phyloP scores from a whole-genome alignment of 2,329 filamentous ascomycete species.

The Cladophialophora yegresii region DNA sequence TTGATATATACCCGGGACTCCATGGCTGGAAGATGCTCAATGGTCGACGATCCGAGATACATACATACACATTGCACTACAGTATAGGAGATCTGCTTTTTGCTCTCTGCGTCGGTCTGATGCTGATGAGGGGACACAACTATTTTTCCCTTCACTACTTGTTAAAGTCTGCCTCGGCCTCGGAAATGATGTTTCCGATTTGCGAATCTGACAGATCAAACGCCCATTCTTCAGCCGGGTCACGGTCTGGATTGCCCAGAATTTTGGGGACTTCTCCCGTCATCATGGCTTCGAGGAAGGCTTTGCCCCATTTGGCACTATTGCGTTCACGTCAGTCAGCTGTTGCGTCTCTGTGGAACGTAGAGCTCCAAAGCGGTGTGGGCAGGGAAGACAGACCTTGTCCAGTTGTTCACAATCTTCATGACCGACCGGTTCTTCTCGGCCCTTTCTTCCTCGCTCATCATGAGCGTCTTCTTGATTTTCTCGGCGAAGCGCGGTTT shows the following conservation, averaged over 20 bases:
- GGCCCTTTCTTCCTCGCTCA: slow-evolving; percentile 49
- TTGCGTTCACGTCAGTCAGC: background rate
- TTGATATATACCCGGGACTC: background rate
- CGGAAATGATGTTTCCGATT: background rate
- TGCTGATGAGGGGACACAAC: background rate
- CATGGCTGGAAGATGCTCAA: background rate
- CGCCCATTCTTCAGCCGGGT: background rate
- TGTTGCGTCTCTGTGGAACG: background rate
- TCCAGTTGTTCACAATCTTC: slow-evolving; percentile 26
- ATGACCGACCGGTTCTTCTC: slow-evolving; percentile 14
- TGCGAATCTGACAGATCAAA: slow-evolving; percentile 6
- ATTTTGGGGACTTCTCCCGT: slow-evolving; percentile 16
- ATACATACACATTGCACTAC: background rate
- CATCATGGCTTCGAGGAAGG: slow-evolving; percentile 26
- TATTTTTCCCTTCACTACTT: background rate
- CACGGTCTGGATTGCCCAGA: slow-evolving; percentile 4
- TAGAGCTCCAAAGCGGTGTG: background rate
- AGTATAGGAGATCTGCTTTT: background rate
- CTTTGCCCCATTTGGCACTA: slow-evolving; percentile 27
- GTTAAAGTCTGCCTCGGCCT: background rate
- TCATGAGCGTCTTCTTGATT: slow-evolving; percentile 82
- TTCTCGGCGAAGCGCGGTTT: slow-evolving; percentile 86
- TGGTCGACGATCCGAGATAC: background rate
- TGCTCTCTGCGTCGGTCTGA: background rate
- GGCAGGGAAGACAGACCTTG: slow-evolving; percentile 17